These are phyloP conservation scores for Fusarium abutilonis DNA, from an alignment of 2,329 filamentous ascomycete genomes.

Conservation along the genomic window DNA sequence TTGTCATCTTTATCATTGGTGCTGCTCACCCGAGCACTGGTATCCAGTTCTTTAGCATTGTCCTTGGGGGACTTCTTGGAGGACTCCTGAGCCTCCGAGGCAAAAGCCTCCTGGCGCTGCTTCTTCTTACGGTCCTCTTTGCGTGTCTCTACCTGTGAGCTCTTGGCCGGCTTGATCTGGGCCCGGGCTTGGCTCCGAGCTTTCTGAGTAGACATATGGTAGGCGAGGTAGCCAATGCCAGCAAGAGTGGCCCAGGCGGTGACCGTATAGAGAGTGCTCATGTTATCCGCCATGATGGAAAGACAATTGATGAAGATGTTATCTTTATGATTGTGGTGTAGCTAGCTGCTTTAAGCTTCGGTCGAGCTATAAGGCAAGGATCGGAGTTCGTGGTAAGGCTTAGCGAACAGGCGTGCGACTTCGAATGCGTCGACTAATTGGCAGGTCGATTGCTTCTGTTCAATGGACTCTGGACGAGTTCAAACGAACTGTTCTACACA, in stretches of 20 bases:
- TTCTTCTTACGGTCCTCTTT: conserved; percentile 59
- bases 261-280: conserved; percentile 52
- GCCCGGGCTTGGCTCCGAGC: conserved; percentile 47
- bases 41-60: conserved; percentile 41
- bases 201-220: conserved; percentile 51
- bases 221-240: conserved; percentile 51
- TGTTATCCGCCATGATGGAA: conserved; percentile 49
- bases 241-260: conserved; percentile 52
- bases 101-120: conserved; percentile 57
- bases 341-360: conserved; percentile 27
- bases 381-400: conserved; percentile 14
- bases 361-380: conserved; percentile 19
- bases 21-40: conserved; percentile 45
- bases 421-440: conserved; percentile 11
- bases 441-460: conserved; percentile 12
- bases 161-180: conserved; percentile 47
- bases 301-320: conserved; percentile 6
- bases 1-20: conserved; percentile 58
- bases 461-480: conserved; percentile 3
- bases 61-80: conserved; percentile 52
- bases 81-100: conserved; percentile 50
- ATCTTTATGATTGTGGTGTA: conserved; percentile 21
- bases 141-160: conserved; percentile 47
- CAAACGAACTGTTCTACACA: conserved; percentile 17
- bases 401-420: conserved; percentile 10